Evolutionary conservation across 305 asterid species (phyloP).

Genomic region (Fraxinus sp.): DNA sequence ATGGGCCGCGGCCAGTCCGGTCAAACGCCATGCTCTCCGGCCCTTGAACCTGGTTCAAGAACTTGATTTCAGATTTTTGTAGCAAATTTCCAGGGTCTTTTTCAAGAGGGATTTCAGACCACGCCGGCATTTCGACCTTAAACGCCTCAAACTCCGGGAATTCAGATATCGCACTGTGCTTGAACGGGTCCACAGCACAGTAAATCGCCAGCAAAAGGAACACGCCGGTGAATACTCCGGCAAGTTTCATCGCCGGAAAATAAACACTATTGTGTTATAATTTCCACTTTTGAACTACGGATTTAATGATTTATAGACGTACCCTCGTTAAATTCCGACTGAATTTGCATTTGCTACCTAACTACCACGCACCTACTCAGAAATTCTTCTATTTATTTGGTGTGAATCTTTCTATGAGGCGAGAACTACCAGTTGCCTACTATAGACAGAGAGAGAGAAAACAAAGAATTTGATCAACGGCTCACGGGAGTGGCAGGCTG

Average conservation of each 20-base stretch:
- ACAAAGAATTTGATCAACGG: no score
- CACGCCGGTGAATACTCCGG: conserved; percentile 43
- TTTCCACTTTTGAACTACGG: background rate
- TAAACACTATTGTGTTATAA: background rate
- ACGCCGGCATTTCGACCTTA: conserved; percentile 62
- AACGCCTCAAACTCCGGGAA: conserved; percentile 70
- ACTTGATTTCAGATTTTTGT: conserved; percentile 79
- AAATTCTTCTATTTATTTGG: background rate
- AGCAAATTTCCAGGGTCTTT: conserved; percentile 61
- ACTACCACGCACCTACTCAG: background rate
- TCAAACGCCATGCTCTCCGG: conserved; percentile 89
- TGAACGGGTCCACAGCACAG: conserved; percentile 85
- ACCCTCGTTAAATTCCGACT: background rate
- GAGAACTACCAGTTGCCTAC: background rate
- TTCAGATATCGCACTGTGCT: conserved; percentile 57
- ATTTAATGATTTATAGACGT: background rate
- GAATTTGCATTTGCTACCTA: background rate
- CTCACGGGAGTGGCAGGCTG: background rate
- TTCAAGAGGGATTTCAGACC: conserved; percentile 60
- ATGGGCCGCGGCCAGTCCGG: conserved; percentile 86
- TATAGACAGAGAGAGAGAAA: background rate
- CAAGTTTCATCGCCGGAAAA: conserved; percentile 38
- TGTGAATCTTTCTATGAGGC: background rate
- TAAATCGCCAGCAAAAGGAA: conserved; percentile 61
- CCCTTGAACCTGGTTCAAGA: conserved; percentile 69